A percentile compares a stretch with the other conserved stretches of the same genome.
phyloP scores from a whole-genome alignment of 202 grass and related monocot species.

The Panicum virgatum region DNA sequence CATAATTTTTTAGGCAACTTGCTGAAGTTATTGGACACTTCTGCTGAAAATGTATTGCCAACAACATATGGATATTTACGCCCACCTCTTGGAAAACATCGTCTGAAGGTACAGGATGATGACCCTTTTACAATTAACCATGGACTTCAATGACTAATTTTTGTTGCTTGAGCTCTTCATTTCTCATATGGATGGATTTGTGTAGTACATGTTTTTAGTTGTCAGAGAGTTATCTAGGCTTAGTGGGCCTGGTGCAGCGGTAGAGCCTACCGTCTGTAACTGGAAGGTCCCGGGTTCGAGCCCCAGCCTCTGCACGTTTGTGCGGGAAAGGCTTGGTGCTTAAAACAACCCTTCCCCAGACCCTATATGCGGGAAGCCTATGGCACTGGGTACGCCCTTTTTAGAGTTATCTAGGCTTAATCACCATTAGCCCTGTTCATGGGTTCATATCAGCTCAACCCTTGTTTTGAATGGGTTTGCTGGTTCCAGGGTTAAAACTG shows the following conservation, averaged over 20 bases:
- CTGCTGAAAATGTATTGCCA: slow-evolving; percentile 61
- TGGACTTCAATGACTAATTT: neutral
- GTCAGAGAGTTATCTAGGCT: neutral
- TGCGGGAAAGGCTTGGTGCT: too few species aligned
- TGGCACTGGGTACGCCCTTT: too few species aligned
- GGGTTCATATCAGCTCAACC: neutral
- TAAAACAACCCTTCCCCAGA: too few species aligned
- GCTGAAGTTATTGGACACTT: slow-evolving; percentile 75
- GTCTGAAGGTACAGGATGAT: slow-evolving; percentile 73
- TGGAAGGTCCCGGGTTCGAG: too few species aligned
- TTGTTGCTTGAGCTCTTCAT: neutral
- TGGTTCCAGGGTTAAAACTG: neutral
- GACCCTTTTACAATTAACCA: slow-evolving; percentile 8
- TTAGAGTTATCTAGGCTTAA: too few species aligned
- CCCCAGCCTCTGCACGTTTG: too few species aligned
- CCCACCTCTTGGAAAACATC: slow-evolving; percentile 87
- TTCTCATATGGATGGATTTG: slow-evolving; percentile 21
- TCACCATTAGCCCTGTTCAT: neutral
- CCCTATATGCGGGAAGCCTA: too few species aligned
- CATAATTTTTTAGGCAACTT: slow-evolving; percentile 65
- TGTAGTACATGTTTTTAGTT: slow-evolving; percentile 18
- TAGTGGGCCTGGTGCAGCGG: too few species aligned
- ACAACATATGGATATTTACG: slow-evolving; percentile 81
- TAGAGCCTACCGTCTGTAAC: too few species aligned
- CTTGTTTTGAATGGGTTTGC: neutral